These are phyloP conservation scores for Naganishia onofrii DNA, from an alignment of 768 basidiomycete genomes.

Conservation along the genomic window DNA sequence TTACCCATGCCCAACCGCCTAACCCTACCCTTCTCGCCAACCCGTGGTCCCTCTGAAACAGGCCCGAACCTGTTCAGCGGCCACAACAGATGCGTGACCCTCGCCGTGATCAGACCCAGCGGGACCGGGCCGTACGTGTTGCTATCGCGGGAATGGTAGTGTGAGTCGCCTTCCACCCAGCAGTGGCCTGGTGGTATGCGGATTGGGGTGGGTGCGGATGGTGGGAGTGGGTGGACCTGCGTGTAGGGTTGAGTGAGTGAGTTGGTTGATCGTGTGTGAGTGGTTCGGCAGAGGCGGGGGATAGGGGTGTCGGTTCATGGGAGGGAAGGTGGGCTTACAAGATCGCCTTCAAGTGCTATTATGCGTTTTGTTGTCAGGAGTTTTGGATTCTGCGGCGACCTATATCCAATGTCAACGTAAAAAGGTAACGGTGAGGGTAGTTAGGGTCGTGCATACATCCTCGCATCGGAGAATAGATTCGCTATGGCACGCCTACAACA, in stretches of 20 bases:
- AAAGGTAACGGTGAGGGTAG: not conserved
- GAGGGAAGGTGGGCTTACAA: constrained; percentile 35
- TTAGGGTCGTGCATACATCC: no score
- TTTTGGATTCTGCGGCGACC: constrained; percentile 51
- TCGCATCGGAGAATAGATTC: no score
- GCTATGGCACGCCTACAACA: no score
- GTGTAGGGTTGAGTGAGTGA: no score
- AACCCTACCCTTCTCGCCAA: constrained; percentile 42
- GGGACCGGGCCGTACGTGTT: constrained; percentile 53
- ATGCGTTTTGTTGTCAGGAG: constrained; percentile 52
- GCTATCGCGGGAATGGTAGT: constrained; percentile 48
- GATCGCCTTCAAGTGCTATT: constrained; percentile 51
- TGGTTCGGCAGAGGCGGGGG: no score
- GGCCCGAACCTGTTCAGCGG: constrained; percentile 43
- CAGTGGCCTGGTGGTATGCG: constrained; percentile 51
- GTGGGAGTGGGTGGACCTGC: constrained; percentile 48
- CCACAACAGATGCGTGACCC: constrained; percentile 49
- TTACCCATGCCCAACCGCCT: constrained; percentile 19
- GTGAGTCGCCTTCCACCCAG: constrained; percentile 54
- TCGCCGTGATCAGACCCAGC: constrained; percentile 47
- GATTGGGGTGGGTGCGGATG: constrained; percentile 46
- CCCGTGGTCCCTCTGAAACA: constrained; percentile 35
- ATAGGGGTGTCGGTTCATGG: no score
- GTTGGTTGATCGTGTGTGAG: no score
- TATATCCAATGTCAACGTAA: constrained; percentile 7